These are phyloP conservation scores for Niebla homalea DNA, from an alignment of 495 filamentous ascomycete species.

Conservation along the genomic window DNA sequence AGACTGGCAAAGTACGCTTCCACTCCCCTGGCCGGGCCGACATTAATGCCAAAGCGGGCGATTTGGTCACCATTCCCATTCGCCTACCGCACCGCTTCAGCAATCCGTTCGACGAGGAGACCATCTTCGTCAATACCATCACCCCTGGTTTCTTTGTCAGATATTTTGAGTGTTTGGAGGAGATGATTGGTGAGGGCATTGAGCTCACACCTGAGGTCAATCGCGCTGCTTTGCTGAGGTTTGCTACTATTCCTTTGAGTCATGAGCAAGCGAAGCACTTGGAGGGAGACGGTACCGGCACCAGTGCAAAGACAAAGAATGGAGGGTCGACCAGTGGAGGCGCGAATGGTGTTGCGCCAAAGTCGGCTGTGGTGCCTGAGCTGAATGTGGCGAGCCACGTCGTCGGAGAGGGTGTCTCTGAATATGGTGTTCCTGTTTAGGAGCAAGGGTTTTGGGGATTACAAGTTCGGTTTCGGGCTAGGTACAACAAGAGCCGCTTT, in stretches of 20 bases:
- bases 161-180: conserved; percentile 33
- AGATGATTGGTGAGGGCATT: conserved; percentile 21
- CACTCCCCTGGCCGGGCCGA: conserved; percentile 29
- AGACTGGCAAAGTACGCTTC: conserved; percentile 32
- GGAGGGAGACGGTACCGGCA: no score
- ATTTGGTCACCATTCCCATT: conserved; percentile 38
- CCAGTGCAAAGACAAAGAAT: no score
- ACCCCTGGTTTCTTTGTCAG: conserved; percentile 40
- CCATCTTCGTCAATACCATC: conserved; percentile 41
- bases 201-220: conserved; percentile 26
- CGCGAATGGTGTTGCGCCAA: no score
- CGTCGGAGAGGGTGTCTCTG: no score
- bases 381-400: no score
- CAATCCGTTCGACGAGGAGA: conserved; percentile 39
- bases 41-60: conserved; percentile 33
- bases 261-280: no score
- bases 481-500: no score
- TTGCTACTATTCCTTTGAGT: conserved; percentile 26
- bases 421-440: no score
- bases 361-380: no score
- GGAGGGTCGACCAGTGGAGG: no score
- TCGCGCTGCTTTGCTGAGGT: conserved; percentile 29
- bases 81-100: conserved; percentile 40
- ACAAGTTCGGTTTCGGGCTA: no score
- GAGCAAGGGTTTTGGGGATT: no score